Evolutionary conservation across 2,329 filamentous ascomycete genomes (phyloP).

Genomic region (Talaromyces islandicus): DNA sequence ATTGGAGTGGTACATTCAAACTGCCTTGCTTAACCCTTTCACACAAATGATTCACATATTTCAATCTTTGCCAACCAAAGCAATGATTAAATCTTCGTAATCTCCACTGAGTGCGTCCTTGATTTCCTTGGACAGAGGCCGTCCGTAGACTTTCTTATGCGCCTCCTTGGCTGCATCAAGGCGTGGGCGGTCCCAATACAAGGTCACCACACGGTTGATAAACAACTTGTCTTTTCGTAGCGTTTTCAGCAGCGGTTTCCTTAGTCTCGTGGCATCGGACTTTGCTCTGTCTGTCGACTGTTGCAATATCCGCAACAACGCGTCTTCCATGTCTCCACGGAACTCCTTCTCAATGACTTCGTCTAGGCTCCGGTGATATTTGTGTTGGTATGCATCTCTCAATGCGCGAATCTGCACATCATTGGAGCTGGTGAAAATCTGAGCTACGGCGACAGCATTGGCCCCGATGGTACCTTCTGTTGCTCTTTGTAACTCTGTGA

Average conservation of each 20-base stretch:
- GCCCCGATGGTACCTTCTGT: slow-evolving; percentile 60
- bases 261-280: slow-evolving; percentile 75
- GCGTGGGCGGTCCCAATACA: slow-evolving; percentile 74
- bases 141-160: slow-evolving; percentile 66
- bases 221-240: slow-evolving; percentile 83
- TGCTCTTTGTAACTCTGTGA: slow-evolving; percentile 68
- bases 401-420: slow-evolving; percentile 82
- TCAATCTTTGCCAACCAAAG: slow-evolving; percentile 31
- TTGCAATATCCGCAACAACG: slow-evolving; percentile 70
- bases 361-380: slow-evolving; percentile 65
- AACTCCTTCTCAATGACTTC: slow-evolving; percentile 75
- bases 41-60: not conserved
- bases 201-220: slow-evolving; percentile 67
- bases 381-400: slow-evolving; percentile 64
- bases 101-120: slow-evolving; percentile 80
- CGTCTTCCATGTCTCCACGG: slow-evolving; percentile 85
- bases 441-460: slow-evolving; percentile 54
- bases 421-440: slow-evolving; percentile 67
- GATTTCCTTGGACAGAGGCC: slow-evolving; percentile 63
- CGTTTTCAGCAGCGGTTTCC: slow-evolving; percentile 76
- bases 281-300: slow-evolving; percentile 73
- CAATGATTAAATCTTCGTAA: slow-evolving; percentile 71
- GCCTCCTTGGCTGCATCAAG: slow-evolving; percentile 72
- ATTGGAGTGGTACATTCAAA: no score
- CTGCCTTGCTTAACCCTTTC: not conserved